A percentile compares a stretch with the other conserved stretches of the same genome.
Evolutionary conservation across 805 yeast genomes (phyloP).

Genomic region (Lachancea quebecensis): DNA sequence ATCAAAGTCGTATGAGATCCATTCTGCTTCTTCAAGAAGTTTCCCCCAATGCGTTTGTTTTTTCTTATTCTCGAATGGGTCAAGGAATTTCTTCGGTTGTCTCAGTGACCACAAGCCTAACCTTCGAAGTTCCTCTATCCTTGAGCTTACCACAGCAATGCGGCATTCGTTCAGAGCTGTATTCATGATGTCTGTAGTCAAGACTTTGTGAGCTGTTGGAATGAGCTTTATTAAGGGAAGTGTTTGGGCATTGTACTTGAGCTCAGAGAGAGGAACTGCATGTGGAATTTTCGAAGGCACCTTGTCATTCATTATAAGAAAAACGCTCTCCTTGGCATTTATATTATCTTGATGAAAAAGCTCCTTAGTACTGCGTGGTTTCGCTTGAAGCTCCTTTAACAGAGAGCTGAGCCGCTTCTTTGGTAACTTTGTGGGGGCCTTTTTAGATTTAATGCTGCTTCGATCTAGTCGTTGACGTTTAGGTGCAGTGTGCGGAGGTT

Average conservation of each 20-base stretch:
- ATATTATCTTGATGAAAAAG: slow-evolving; percentile 32
- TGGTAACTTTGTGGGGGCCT: no score
- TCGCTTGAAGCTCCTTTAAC: background rate
- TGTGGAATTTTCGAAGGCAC: slow-evolving; percentile 50
- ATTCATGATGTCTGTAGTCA: slow-evolving; percentile 80
- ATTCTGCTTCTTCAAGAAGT: slow-evolving; percentile 67
- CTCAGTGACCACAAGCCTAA: slow-evolving; percentile 86
- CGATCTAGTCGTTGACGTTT: slow-evolving; percentile 2
- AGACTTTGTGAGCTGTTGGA: slow-evolving; percentile 78
- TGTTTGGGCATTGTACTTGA: slow-evolving; percentile 82
- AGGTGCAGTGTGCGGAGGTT: background rate
- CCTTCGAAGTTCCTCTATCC: slow-evolving; percentile 87
- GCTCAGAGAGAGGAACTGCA: slow-evolving; percentile 69
- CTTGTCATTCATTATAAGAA: slow-evolving; percentile 42
- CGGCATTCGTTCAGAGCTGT: slow-evolving; percentile 84
- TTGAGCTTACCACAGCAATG: slow-evolving; percentile 77
- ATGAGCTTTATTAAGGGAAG: slow-evolving; percentile 74
- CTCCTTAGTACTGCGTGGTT: slow-evolving; percentile 10
- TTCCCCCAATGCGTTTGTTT: slow-evolving; percentile 64
- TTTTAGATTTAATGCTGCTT: background rate
- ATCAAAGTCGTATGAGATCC: slow-evolving; percentile 75
- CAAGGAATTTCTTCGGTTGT: slow-evolving; percentile 67
- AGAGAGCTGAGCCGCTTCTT: background rate
- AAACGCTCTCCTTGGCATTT: slow-evolving; percentile 39
- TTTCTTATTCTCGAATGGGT: slow-evolving; percentile 45